phyloP scores from a whole-genome alignment of 2,329 filamentous ascomycete species.

The Pseudogymnoascus sp. region DNA sequence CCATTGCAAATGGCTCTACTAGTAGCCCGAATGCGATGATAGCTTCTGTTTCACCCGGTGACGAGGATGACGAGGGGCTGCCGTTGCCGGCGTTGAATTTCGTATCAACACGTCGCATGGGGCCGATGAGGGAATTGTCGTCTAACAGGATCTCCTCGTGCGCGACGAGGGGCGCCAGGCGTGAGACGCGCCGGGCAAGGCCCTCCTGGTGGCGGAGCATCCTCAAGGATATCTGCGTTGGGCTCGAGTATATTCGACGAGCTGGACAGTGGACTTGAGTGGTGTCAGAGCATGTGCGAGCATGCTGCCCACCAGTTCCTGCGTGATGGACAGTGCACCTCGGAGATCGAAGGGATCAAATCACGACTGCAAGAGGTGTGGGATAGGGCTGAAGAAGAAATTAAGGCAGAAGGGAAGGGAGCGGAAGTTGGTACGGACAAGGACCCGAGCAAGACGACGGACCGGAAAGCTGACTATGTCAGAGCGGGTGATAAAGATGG shows the following conservation, averaged over 20 bases:
- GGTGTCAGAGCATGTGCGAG: slow-evolving; percentile 75
- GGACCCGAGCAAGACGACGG: neutral
- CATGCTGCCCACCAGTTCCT: slow-evolving; percentile 82
- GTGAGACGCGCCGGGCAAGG: neutral
- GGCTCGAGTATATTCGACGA: slow-evolving; percentile 56
- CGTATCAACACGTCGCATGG: slow-evolving; percentile 35
- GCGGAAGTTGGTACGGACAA: neutral
- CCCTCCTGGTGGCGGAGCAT: neutral
- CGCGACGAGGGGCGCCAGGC: neutral
- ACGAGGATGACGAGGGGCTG: slow-evolving; percentile 26
- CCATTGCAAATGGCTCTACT: slow-evolving; percentile 4
- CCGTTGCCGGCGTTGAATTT: slow-evolving; percentile 32
- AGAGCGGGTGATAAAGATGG: slow-evolving; percentile 3
- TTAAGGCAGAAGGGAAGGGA: neutral
- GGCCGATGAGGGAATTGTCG: slow-evolving; percentile 21
- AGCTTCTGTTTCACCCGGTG: neutral
- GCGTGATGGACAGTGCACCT: slow-evolving; percentile 77
- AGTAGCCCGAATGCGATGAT: neutral
- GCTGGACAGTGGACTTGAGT: slow-evolving; percentile 72
- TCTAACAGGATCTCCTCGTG: neutral
- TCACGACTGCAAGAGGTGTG: slow-evolving; percentile 58
- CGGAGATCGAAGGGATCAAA: slow-evolving; percentile 66
- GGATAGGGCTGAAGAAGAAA: slow-evolving; percentile 26
- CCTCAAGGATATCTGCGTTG: neutral
- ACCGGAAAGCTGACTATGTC: slow-evolving; percentile 4